A percentile compares a stretch with the other conserved stretches of the same genome.
phyloP scores from a whole-genome alignment of 495 filamentous ascomycete genomes.

The Penicillium argentinense region DNA sequence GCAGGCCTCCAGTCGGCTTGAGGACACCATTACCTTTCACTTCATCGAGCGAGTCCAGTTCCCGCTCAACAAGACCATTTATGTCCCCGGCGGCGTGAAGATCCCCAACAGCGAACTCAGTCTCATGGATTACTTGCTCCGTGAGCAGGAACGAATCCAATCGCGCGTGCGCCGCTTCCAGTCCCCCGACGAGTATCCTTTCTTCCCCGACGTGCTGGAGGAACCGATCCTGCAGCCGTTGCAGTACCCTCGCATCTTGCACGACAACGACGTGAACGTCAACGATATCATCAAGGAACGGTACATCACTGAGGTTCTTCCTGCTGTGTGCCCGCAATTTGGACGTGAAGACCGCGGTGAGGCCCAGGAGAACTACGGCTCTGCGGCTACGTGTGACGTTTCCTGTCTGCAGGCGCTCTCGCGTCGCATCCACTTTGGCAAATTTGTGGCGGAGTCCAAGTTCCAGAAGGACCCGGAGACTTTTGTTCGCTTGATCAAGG shows the following conservation, averaged over 20 bases:
- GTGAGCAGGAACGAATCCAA: constrained; percentile 84
- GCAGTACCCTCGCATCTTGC: constrained; percentile 86
- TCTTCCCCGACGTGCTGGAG: constrained; percentile 84
- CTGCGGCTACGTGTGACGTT: constrained; percentile 88
- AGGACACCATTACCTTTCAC: constrained; percentile 99
- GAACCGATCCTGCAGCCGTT: constrained; percentile 83
- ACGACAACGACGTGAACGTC: constrained; percentile 88
- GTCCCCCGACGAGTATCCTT: constrained; percentile 95
- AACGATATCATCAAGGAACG: constrained; percentile 82
- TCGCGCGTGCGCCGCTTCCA: constrained; percentile 95
- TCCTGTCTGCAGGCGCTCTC: constrained; percentile 87
- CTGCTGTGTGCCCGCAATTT: constrained; percentile 72
- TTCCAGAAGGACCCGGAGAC: constrained; percentile 79
- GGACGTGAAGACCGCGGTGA: constrained; percentile 77
- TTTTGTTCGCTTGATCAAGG: constrained; percentile 79
- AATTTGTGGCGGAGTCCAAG: constrained; percentile 99
- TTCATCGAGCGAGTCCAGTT: constrained; percentile 98
- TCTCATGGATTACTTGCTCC: constrained; percentile 92
- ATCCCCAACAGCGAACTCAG: constrained; percentile 72
- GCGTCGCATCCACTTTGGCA: constrained; percentile 93
- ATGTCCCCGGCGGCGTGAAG: constrained; percentile 72
- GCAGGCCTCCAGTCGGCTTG: constrained; percentile 67
- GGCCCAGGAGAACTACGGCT: constrained; percentile 92
- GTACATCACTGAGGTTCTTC: constrained; percentile 83
- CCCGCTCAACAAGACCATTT: constrained; percentile 86